These are phyloP conservation scores for Candida insectalens DNA, from an alignment of 805 yeast species.

Conservation along the genomic window DNA sequence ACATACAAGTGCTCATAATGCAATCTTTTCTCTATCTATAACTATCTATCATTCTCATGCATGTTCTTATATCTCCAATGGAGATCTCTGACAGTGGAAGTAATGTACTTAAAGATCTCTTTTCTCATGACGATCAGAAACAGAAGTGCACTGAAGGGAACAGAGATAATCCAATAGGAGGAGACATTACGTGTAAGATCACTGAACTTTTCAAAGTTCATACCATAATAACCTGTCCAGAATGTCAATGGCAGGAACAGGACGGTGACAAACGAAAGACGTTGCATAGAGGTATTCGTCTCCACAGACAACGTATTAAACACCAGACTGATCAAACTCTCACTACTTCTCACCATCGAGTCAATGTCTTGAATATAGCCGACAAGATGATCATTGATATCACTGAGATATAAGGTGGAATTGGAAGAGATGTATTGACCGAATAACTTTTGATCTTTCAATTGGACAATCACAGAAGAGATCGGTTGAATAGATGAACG, in stretches of 20 bases:
- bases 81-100: too few relatives aligned
- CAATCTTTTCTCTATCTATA: too few relatives aligned
- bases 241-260: constrained; percentile 50
- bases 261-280: constrained; percentile 46
- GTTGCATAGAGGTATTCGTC: constrained; percentile 44
- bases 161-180: constrained; percentile 39
- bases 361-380: constrained; percentile 44
- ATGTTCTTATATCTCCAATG: too few relatives aligned
- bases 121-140: constrained; percentile 27
- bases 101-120: constrained; percentile 8
- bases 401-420: constrained; percentile 40
- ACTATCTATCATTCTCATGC: too few relatives aligned
- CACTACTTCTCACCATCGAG: constrained; percentile 41
- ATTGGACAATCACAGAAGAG: constrained; percentile 34
- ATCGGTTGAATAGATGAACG: constrained; percentile 38
- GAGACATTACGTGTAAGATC: constrained; percentile 28
- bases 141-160: constrained; percentile 30
- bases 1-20: too few relatives aligned
- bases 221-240: constrained; percentile 54
- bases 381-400: constrained; percentile 46
- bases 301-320: constrained; percentile 50
- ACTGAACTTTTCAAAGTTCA: constrained; percentile 38
- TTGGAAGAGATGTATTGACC: constrained; percentile 27
- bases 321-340: constrained; percentile 39
- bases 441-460: constrained; percentile 29